Evolutionary conservation across 1,139 yeast genomes (phyloP).

Genomic region (Pichia inconspicua): DNA sequence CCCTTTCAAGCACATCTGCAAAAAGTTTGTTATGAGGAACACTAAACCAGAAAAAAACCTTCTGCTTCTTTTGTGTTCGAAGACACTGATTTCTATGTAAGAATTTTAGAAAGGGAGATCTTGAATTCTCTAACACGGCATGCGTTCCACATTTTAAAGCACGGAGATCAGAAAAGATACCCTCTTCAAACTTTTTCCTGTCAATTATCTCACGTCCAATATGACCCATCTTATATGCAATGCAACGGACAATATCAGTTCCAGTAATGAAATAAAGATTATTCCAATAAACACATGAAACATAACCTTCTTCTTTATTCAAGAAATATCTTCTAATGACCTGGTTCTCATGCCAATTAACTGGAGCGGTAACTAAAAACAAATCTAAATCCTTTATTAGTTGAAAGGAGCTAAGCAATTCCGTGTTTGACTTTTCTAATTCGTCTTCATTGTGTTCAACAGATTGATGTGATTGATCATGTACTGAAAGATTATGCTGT

Average conservation of each 20-base stretch:
- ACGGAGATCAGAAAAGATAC: constrained; percentile 84
- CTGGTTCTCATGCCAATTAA: constrained; percentile 87
- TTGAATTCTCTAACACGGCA: constrained; percentile 83
- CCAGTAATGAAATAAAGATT: constrained; percentile 88
- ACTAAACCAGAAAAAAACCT: constrained; percentile 94
- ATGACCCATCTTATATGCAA: constrained; percentile 81
- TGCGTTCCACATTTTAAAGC: constrained; percentile 81
- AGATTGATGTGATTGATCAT: background rate
- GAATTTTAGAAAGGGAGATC: constrained; percentile 78
- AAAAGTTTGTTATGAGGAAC: constrained; percentile 91
- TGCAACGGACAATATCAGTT: constrained; percentile 89
- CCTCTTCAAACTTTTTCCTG: constrained; percentile 93
- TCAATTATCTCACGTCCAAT: constrained; percentile 82
- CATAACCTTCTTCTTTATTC: constrained; percentile 84
- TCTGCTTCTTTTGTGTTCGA: constrained; percentile 93
- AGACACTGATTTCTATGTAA: constrained; percentile 80
- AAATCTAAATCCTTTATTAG: constrained; percentile 71
- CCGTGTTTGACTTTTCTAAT: background rate
- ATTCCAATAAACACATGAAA: constrained; percentile 90
- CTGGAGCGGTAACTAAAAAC: constrained; percentile 88
- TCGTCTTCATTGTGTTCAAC: background rate
- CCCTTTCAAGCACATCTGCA: constrained; percentile 91
- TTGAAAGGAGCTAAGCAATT: constrained; percentile 41
- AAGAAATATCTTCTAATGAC: constrained; percentile 78
- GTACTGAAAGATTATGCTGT: background rate